Percentiles rank a stretch among this genome's conserved stretches.
Conservation (phyloP, 2,329 filamentous ascomycete species). For the Sporothrix inflata region DNA sequence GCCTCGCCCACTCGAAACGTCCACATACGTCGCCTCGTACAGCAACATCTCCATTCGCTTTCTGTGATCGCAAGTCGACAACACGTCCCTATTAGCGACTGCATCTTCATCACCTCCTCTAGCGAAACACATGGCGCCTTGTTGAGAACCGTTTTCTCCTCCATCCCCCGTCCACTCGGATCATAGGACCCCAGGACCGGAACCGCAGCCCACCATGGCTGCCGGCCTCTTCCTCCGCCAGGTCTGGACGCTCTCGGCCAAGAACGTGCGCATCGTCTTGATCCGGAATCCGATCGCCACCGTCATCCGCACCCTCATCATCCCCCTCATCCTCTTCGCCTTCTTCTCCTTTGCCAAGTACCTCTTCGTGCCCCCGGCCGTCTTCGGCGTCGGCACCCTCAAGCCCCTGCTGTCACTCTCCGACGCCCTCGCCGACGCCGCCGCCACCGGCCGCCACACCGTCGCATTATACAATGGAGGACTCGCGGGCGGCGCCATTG, state of each 20-base stretch:
- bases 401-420: conserved; percentile 65
- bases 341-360: conserved; percentile 76
- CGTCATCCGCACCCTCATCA: conserved; percentile 59
- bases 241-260: conserved; percentile 62
- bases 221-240: conserved; percentile 46
- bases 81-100: background rate
- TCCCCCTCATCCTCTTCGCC: conserved; percentile 61
- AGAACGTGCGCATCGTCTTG: conserved; percentile 64
- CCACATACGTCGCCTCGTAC: background rate
- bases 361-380: conserved; percentile 77
- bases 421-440: conserved; percentile 63
- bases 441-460: conserved; percentile 62
- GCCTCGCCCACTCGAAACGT: background rate
- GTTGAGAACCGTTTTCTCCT: background rate
- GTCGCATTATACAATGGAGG: conserved; percentile 81
- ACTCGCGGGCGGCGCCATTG: conserved; percentile 68
- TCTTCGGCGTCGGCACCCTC: conserved; percentile 70
- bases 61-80: background rate
- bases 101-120: background rate
- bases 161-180: background rate
- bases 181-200: background rate
- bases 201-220: conserved; percentile 9
- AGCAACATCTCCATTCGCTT: background rate
- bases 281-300: conserved; percentile 58
- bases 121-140: conserved; percentile 6